Evolutionary conservation across 2,329 filamentous ascomycete species (phyloP).

Genomic region (Diaporthe sp.): DNA sequence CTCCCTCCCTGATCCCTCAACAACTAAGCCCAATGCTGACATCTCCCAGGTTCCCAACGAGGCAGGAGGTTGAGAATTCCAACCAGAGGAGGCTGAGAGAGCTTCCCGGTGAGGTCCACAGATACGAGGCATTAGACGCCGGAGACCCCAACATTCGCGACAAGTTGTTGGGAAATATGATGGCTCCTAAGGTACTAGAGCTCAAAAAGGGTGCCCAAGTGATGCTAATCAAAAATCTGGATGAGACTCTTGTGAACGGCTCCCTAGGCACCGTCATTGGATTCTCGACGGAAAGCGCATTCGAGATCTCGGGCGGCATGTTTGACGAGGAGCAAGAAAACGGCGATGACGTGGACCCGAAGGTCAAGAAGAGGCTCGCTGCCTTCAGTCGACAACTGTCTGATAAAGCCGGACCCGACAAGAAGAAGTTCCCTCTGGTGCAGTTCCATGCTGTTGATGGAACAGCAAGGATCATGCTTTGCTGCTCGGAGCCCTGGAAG

Average conservation of each 20-base stretch:
- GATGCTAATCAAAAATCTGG: slow-evolving; percentile 99
- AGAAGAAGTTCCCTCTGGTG: slow-evolving; percentile 83
- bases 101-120: slow-evolving; percentile 76
- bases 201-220: slow-evolving; percentile 95
- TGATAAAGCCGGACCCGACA: slow-evolving; percentile 52
- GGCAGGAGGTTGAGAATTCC: slow-evolving; percentile 88
- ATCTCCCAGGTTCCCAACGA: slow-evolving; percentile 80
- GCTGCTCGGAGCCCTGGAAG: slow-evolving; percentile 93
- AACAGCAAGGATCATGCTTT: slow-evolving; percentile 80
- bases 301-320: slow-evolving; percentile 52
- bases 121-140: slow-evolving; percentile 81
- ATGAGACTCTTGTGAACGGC: slow-evolving; percentile 93
- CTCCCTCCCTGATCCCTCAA: not conserved
- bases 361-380: slow-evolving; percentile 70
- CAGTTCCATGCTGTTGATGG: slow-evolving; percentile 87
- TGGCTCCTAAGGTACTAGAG: slow-evolving; percentile 85
- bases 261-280: slow-evolving; percentile 87
- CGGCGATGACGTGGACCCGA: slow-evolving; percentile 50
- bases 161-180: slow-evolving; percentile 87
- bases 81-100: slow-evolving; percentile 81
- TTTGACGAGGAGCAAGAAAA: slow-evolving; percentile 56
- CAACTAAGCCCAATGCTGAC: slow-evolving; percentile 8
- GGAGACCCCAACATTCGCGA: slow-evolving; percentile 82
- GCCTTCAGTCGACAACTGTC: slow-evolving; percentile 59
- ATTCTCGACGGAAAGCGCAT: slow-evolving; percentile 73